Evolutionary conservation across 352 stramenopile genomes (phyloP).

Genomic region (Phytophthora crassamura): DNA sequence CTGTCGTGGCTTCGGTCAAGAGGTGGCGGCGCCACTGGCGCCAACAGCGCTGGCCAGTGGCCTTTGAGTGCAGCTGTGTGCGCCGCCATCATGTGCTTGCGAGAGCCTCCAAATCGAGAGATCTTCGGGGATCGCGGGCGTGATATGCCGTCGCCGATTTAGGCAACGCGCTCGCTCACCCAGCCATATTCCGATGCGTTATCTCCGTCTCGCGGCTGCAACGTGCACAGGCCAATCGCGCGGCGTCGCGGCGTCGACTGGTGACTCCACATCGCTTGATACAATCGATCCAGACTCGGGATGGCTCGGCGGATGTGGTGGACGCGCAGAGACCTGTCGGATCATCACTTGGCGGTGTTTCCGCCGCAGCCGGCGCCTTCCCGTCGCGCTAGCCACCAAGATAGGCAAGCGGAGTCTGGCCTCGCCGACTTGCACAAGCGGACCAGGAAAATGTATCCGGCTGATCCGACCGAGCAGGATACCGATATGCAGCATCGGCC

Average conservation of each 20-base stretch:
- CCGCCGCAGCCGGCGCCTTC: constrained; percentile 19
- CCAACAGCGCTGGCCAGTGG: constrained; percentile 3
- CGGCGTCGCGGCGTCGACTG: constrained; percentile 24
- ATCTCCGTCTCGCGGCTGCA: constrained; percentile 3
- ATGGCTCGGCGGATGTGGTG: constrained; percentile 26
- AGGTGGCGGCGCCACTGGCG: background rate
- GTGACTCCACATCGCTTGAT: constrained; percentile 45
- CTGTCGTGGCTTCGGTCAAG: constrained; percentile 11
- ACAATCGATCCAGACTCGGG: constrained; percentile 34
- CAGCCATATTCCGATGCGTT: constrained; percentile 22
- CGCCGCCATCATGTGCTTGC: constrained; percentile 33
- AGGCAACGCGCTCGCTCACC: too few relatives aligned
- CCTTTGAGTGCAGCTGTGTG: too few relatives aligned
- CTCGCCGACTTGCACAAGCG: constrained; percentile 18
- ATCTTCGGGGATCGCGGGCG: constrained; percentile 26
- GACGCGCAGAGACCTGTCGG: constrained; percentile 22
- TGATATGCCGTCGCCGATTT: constrained; percentile 23
- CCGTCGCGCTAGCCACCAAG: constrained; percentile 4
- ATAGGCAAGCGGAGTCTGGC: constrained; percentile 22
- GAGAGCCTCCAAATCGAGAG: constrained; percentile 35
- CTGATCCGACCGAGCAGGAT: too few relatives aligned
- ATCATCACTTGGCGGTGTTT: constrained; percentile 42
- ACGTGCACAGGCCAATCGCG: constrained; percentile 25
- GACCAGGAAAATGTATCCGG: too few relatives aligned
- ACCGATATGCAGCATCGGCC: too few relatives aligned